Evolutionary conservation across 1,284 basidiomycete genomes (phyloP).

Genomic region (Trametes polyzona): DNA sequence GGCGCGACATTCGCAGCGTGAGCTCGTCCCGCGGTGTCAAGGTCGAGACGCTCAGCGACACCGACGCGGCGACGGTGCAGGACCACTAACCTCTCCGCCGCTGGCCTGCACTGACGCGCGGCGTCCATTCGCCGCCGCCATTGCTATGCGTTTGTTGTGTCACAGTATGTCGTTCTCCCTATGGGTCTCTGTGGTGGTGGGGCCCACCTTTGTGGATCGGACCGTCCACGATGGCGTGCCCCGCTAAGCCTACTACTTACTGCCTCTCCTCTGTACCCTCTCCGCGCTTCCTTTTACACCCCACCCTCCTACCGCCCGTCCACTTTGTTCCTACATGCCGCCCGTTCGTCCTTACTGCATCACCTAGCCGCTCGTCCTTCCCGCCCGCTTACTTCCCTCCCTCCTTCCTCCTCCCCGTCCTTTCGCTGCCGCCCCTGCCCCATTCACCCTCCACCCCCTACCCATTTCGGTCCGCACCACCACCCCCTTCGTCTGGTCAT

Average conservation of each 20-base stretch:
- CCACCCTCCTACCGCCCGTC: slow-evolving; percentile 6
- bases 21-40: slow-evolving; percentile 74
- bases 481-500: slow-evolving; percentile 25
- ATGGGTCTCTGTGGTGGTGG: slow-evolving; percentile 1
- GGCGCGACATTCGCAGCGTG: slow-evolving; percentile 80
- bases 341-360: slow-evolving; percentile 7
- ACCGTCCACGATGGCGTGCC: slow-evolving; percentile 4
- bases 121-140: neutral
- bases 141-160: slow-evolving; percentile 15
- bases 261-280: neutral
- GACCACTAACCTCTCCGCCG: slow-evolving; percentile 40
- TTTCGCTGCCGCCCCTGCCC: neutral
- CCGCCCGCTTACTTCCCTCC: neutral
- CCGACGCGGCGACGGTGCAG: slow-evolving; percentile 52
- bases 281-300: neutral
- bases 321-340: slow-evolving; percentile 7
- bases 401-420: neutral
- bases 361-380: neutral
- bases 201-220: neutral
- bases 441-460: neutral
- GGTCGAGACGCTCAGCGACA: slow-evolving; percentile 69
- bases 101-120: neutral
- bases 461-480: slow-evolving; percentile 5
- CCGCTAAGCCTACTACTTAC: slow-evolving; percentile 12
- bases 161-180: slow-evolving; percentile 9